These are phyloP conservation scores for Raffaelea arxii DNA, from an alignment of 2,329 filamentous ascomycete species.

Conservation along the genomic window DNA sequence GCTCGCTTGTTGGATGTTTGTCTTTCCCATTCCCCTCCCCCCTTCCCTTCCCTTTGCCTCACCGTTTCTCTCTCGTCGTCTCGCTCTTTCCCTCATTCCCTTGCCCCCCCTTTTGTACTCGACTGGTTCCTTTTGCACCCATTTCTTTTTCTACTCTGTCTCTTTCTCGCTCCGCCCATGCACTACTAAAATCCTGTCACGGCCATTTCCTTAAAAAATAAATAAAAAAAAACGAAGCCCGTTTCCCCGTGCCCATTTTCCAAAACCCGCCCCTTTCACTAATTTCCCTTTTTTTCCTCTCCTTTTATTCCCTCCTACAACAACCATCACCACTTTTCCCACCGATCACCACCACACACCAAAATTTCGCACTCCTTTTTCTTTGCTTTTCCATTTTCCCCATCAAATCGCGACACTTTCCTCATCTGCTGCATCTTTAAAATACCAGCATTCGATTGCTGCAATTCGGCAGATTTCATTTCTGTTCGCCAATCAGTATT, in stretches of 20 bases:
- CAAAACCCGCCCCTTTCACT: constrained; percentile 6
- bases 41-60: constrained; percentile 6
- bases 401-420: constrained; percentile 27
- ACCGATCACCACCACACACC: constrained; percentile 17
- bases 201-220: too few relatives aligned
- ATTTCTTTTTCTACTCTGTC: constrained; percentile 18
- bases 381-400: constrained; percentile 22
- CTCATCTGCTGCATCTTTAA: constrained; percentile 21
- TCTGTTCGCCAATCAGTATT: constrained; percentile 13
- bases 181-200: not conserved
- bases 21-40: not conserved
- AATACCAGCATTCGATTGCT: constrained; percentile 24
- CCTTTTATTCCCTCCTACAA: constrained; percentile 7
- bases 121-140: too few relatives aligned
- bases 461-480: constrained; percentile 20
- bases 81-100: constrained; percentile 20
- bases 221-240: constrained; percentile 44
- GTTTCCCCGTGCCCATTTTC: constrained; percentile 30
- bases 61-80: not conserved
- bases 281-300: constrained; percentile 9
- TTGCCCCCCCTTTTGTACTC: too few relatives aligned
- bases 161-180: constrained; percentile 2
- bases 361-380: constrained; percentile 15
- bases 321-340: constrained; percentile 15
- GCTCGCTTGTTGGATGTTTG: not conserved